Base-by-base conservation (phyloP, 2,329 filamentous ascomycete genomes). In the Aspergillus fumigatus region DNA sequence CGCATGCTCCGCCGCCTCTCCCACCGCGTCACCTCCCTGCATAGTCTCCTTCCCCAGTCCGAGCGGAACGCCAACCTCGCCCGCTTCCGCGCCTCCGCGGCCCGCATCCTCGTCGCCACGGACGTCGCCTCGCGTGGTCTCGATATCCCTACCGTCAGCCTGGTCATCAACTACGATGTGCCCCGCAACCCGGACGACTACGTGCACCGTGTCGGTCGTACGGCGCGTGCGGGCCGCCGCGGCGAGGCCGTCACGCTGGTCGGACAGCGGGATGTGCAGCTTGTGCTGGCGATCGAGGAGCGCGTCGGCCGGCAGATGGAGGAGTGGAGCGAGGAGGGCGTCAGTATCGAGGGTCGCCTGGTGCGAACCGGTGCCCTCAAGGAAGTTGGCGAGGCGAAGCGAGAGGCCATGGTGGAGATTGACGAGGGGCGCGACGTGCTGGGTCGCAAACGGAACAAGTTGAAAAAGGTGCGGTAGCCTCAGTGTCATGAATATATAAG, bases 151-250 rank as follows among this genome's bases (percentile, higher is more conserved):
- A 89, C 92, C 64, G 93, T 97, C 6, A 88, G 84, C 54, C 76
- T 97, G 17, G 94, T 99, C 2, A 79, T 99, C 69, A 97, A 99
- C 75, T 99, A 92, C 75, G 94, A 99, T 70, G 85, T 99, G 0
- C 94, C 94, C 0, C 86, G 93, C n/a, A 91, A 97, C 70, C 91
- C 93, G 3, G 92, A 97, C 72, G 93, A 97, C 75, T 99, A 99
- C 73, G 94, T 99, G 63, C 94, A 99, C 77, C 86, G 94, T 11
- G 93, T 97, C 51, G 94, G 94, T 72, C 88, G 94, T 75, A 99
- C 94, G 11, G 94, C 94, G 3, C 87, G 94, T 83, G 94, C 94
- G 0, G 94, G 94, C 0, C 84, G 92, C 48, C 82, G 81, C 53
- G 94, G 94, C 67, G 88, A 92, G 62, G 86, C 89, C 4, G 85